phyloP scores from a whole-genome alignment of 805 yeast genomes.

The Nakazawaea ambrosiae region DNA sequence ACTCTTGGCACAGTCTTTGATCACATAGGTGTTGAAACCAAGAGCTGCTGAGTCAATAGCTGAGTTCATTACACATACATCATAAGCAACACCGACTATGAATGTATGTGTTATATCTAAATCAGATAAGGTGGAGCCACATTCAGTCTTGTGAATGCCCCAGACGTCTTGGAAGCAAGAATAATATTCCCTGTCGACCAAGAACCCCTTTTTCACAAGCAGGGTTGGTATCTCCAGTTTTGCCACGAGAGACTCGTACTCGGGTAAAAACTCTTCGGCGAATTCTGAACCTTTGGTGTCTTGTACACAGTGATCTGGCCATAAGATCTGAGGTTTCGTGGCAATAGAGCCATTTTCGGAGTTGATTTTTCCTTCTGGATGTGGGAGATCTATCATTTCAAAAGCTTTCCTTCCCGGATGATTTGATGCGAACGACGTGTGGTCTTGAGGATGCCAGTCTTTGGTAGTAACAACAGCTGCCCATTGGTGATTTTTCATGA shows the following conservation, averaged over 20 bases:
- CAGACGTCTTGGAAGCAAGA: conserved; percentile 83
- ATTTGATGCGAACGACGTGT: conserved; percentile 73
- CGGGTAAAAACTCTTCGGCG: conserved; percentile 39
- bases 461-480: conserved; percentile 60
- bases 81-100: conserved; percentile 80
- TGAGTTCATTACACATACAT: conserved; percentile 76
- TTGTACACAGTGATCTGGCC: conserved; percentile 94
- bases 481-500: conserved; percentile 46
- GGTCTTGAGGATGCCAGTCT: conserved; percentile 85
- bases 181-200: conserved; percentile 73
- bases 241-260: conserved; percentile 23
- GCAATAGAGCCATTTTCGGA: conserved; percentile 18
- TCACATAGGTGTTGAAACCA: conserved; percentile 61
- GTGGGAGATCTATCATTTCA: conserved; percentile 36
- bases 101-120: conserved; percentile 52
- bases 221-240: conserved; percentile 29
- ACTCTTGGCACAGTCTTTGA: conserved; percentile 48
- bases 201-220: conserved; percentile 63
- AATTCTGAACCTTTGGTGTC: conserved; percentile 58
- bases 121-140: conserved; percentile 39
- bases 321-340: conserved; percentile 38
- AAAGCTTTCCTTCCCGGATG: conserved; percentile 46
- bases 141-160: conserved; percentile 63
- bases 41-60: conserved; percentile 57
- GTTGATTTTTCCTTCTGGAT: conserved; percentile 36